A percentile compares a stretch with the other conserved stretches of the same genome.
Evolutionary conservation across 805 yeast genomes (phyloP).

Genomic region (Kodamaea kaohsiungensis): DNA sequence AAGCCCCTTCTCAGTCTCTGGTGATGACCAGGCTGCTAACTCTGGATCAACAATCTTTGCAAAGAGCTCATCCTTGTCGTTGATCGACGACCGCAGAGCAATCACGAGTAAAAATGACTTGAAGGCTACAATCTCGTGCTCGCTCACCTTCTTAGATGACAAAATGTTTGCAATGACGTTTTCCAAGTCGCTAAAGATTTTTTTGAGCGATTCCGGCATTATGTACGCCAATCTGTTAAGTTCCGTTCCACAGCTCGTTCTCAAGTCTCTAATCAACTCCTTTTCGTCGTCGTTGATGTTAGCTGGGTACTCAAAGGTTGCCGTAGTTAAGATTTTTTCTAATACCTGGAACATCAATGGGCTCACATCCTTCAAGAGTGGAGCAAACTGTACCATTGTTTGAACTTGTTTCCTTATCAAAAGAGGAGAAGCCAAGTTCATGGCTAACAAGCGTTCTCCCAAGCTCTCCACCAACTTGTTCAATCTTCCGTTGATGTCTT

Average conservation of each 20-base stretch:
- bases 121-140: slow-evolving; percentile 92
- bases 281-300: slow-evolving; percentile 68
- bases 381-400: slow-evolving; percentile 91
- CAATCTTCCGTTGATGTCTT: slow-evolving; percentile 51
- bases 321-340: slow-evolving; percentile 80
- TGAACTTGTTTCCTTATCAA: slow-evolving; percentile 84
- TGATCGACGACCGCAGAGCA: slow-evolving; percentile 79
- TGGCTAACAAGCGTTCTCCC: slow-evolving; percentile 71
- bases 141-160: slow-evolving; percentile 68
- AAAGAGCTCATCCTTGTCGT: slow-evolving; percentile 74
- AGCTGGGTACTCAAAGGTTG: slow-evolving; percentile 79
- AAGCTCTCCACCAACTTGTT: slow-evolving; percentile 62
- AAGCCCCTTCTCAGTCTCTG: slow-evolving; percentile 85
- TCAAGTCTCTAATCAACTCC: slow-evolving; percentile 79
- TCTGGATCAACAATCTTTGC: slow-evolving; percentile 92
- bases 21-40: slow-evolving; percentile 88
- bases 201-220: slow-evolving; percentile 88
- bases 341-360: slow-evolving; percentile 77
- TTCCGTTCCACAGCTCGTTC: slow-evolving; percentile 94
- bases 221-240: slow-evolving; percentile 89
- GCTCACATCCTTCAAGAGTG: slow-evolving; percentile 75
- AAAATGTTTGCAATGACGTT: slow-evolving; percentile 73
- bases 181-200: slow-evolving; percentile 80
- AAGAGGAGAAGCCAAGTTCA: slow-evolving; percentile 78
- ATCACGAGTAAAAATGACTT: slow-evolving; percentile 89